Evolutionary conservation across 345 rosid species (phyloP).

Genomic region (Eucalyptus tenuipes): DNA sequence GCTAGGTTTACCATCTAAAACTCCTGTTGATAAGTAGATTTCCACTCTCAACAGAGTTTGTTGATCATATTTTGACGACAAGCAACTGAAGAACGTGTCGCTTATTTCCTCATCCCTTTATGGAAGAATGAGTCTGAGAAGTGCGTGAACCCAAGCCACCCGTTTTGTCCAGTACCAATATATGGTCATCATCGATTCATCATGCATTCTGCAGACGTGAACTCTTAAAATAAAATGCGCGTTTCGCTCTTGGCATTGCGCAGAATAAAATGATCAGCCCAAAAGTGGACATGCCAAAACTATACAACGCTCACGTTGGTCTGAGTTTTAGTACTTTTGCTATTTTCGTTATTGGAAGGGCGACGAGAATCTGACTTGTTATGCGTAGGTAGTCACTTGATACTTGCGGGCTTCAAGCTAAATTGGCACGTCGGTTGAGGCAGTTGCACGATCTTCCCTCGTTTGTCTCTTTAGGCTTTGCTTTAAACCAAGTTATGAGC

Average conservation of each 20-base stretch:
- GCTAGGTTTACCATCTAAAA: neutral
- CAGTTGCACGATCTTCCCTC: too few relatives aligned
- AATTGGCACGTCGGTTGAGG: neutral
- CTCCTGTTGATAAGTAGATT: neutral
- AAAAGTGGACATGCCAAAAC: neutral
- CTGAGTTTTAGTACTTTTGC: neutral
- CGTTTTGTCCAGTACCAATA: neutral
- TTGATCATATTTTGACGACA: neutral
- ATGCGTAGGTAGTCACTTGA: neutral
- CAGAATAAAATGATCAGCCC: neutral
- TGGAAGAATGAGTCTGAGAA: neutral
- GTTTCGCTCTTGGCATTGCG: neutral
- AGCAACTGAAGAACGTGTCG: neutral
- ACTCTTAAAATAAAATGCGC: neutral
- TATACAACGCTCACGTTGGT: neutral
- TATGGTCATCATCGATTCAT: neutral
- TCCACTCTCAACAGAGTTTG: neutral
- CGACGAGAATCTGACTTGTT: neutral
- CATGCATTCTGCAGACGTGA: neutral
- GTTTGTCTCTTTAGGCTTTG: neutral
- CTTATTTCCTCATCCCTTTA: neutral
- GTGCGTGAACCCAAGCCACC: neutral
- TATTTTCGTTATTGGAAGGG: neutral
- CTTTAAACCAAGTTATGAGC: neutral
- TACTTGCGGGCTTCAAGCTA: neutral